These are phyloP conservation scores for Stylosanthes scabra DNA, from an alignment of 331 rosid genomes.

Conservation along the genomic window DNA sequence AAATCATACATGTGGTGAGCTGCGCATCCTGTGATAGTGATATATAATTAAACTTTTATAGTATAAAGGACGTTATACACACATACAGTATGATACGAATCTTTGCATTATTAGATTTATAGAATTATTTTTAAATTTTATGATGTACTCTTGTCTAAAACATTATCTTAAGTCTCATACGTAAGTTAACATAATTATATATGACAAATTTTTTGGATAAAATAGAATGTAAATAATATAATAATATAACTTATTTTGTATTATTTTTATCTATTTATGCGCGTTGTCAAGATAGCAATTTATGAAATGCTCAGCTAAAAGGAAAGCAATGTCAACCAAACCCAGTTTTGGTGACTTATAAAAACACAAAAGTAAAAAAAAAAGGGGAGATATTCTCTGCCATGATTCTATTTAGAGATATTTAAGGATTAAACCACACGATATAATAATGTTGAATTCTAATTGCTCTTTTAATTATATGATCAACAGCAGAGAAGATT, in stretches of 20 bases:
- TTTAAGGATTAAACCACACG: too few relatives aligned
- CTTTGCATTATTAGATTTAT: conserved; percentile 2
- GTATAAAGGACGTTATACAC: neutral
- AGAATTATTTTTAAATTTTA: neutral
- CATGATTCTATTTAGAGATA: too few relatives aligned
- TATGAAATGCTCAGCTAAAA: neutral
- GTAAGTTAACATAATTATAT: neutral
- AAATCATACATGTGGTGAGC: too few relatives aligned
- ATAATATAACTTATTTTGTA: too few relatives aligned
- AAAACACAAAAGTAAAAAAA: too few relatives aligned
- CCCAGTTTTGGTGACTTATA: too few relatives aligned
- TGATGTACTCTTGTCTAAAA: neutral
- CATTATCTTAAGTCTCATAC: neutral
- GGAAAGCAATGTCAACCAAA: neutral
- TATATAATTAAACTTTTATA: conserved; percentile 1
- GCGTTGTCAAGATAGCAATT: too few relatives aligned
- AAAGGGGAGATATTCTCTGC: too few relatives aligned
- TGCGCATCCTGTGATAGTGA: neutral
- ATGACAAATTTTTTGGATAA: neutral
- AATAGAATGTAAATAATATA: neutral
- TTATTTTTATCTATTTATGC: too few relatives aligned
- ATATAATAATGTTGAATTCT: too few relatives aligned
- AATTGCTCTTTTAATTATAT: too few relatives aligned
- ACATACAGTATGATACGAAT: neutral
- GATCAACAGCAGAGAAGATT: too few relatives aligned